A percentile compares a stretch with the other conserved stretches of the same genome.
phyloP scores from a whole-genome alignment of 768 basidiomycete species.

The Leucosporidium creatinivorum region DNA sequence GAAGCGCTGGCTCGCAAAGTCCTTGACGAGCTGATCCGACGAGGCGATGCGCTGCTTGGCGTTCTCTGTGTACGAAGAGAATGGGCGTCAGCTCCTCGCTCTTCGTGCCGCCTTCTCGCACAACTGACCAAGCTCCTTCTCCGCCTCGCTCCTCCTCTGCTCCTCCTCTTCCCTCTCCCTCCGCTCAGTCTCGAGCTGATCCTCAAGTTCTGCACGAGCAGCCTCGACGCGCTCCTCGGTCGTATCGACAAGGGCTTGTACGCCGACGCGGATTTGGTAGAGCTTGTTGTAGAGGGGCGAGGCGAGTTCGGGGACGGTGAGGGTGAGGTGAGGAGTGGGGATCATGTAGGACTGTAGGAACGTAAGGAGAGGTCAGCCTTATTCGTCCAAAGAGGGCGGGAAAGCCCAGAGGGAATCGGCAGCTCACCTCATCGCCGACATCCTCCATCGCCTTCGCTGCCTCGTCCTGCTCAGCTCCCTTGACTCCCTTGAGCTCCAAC shows the following conservation, averaged over 20 bases:
- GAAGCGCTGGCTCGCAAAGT: conserved; percentile 5
- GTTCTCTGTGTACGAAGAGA: not conserved
- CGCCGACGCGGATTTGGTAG: conserved; percentile 13
- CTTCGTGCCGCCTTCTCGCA: not conserved
- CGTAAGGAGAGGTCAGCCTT: too few relatives aligned
- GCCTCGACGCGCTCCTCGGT: not conserved
- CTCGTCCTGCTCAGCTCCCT: too few relatives aligned
- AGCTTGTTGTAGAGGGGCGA: conserved; percentile 15
- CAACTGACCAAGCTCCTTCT: not conserved
- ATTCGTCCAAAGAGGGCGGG: not conserved
- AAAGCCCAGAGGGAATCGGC: not conserved
- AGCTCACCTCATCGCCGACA: conserved; percentile 14
- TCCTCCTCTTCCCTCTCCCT: conserved; percentile 1
- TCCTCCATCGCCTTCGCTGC: not conserved
- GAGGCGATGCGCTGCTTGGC: not conserved
- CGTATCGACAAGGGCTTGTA: not conserved
- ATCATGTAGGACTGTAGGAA: conserved; percentile 5
- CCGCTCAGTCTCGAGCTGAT: not conserved
- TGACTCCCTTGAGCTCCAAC: not conserved
- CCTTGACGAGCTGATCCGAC: conserved; percentile 15
- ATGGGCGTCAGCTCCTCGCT: not conserved
- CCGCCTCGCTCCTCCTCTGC: not conserved
- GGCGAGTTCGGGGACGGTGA: conserved; percentile 3
- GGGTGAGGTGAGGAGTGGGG: conserved; percentile 9
- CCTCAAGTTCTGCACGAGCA: conserved; percentile 7